Evolutionary conservation across 257 asterid genomes (phyloP).

Genomic region (Solanum bulbocastanum): DNA sequence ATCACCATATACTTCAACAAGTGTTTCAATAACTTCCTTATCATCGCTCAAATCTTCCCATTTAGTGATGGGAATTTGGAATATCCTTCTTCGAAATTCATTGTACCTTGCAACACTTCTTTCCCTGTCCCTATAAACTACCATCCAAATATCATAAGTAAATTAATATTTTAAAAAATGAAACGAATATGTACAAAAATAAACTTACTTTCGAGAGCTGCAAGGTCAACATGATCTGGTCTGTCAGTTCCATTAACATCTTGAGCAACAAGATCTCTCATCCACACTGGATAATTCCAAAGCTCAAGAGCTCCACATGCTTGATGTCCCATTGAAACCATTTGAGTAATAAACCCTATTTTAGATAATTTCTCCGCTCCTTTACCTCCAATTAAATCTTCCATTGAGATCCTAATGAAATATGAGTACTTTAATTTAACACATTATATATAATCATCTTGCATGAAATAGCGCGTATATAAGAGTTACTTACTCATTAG

Average conservation of each 20-base stretch:
- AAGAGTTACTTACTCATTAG: constrained; percentile 11
- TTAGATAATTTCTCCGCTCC: constrained; percentile 18
- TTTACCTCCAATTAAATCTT: constrained; percentile 25
- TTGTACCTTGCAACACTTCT: constrained; percentile 58
- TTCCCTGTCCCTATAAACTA: constrained; percentile 59
- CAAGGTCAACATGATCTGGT: constrained; percentile 35
- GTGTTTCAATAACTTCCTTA: constrained; percentile 1
- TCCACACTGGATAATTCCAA: constrained; percentile 51
- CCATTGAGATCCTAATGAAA: constrained; percentile 24
- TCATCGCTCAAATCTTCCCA: constrained; percentile 59
- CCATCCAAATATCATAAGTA: neutral
- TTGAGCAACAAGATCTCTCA: constrained; percentile 35
- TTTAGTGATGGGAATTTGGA: constrained; percentile 42
- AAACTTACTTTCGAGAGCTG: constrained; percentile 45
- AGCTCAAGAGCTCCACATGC: constrained; percentile 60
- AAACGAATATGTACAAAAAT: no score
- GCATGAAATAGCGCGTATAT: no score
- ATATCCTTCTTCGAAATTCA: constrained; percentile 35
- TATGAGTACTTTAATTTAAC: no score
- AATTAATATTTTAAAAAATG: no score
- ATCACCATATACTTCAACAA: no score
- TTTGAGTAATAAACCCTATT: constrained; percentile 37
- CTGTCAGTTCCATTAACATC: constrained; percentile 38
- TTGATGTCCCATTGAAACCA: constrained; percentile 77
- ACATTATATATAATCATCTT: no score